Conservation (phyloP, 164 flowering plant genomes). For the Vitis rotundifolia region DNA sequence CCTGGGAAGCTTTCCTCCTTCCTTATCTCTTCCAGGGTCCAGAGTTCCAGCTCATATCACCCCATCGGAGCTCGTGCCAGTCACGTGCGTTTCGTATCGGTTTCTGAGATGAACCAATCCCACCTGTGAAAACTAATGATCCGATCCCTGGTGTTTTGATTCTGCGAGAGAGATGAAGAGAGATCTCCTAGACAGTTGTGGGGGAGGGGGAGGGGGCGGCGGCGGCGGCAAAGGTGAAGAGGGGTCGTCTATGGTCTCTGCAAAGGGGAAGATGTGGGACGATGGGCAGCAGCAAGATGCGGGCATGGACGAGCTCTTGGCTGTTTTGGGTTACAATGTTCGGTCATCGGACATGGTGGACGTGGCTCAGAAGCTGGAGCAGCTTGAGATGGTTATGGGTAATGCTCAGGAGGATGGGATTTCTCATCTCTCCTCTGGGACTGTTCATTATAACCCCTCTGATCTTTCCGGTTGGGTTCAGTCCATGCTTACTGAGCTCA, state of each 20-base stretch:
- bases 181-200: conserved; percentile 11
- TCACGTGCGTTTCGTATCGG: not conserved
- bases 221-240: conserved; percentile 8
- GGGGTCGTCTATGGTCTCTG: conserved; percentile 13
- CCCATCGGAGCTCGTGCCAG: conserved; percentile 13
- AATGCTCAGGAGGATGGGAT: conserved; percentile 50
- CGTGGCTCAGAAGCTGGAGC: conserved; percentile 79
- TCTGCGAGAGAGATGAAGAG: conserved; percentile 23
- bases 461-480: conserved; percentile 76
- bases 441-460: conserved; percentile 82
- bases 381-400: conserved; percentile 70
- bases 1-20: conserved; percentile 10
- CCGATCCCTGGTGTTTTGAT: no score
- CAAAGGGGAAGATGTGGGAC: conserved; percentile 47
- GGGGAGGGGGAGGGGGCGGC: not conserved
- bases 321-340: conserved; percentile 81
- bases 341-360: conserved; percentile 79
- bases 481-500: conserved; percentile 65
- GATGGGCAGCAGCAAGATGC: conserved; percentile 42
- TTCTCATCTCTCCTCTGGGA: conserved; percentile 56
- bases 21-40: conserved; percentile 24
- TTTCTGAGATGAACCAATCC: not conserved
- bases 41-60: conserved; percentile 1
- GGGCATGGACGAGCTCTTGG: conserved; percentile 74
- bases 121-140: not conserved